Evolutionary conservation across 345 rosid genomes (phyloP).

Genomic region (Brassica cretica): DNA sequence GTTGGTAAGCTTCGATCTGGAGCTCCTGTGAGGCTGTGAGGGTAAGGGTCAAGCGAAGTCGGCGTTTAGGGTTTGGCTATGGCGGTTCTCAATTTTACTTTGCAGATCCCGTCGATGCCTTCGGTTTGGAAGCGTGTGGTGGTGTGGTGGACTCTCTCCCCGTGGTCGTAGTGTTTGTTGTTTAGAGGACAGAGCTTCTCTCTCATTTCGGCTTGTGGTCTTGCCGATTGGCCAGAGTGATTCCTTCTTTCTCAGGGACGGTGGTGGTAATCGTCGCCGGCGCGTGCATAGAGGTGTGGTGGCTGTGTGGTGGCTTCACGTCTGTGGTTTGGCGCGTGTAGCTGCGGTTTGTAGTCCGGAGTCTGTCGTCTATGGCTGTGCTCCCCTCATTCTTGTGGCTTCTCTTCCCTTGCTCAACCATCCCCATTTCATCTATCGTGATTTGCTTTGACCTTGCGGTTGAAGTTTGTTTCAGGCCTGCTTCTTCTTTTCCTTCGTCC

Average conservation of each 20-base stretch:
- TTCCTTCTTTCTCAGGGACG: neutral
- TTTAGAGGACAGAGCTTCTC: neutral
- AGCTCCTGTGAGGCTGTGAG: neutral
- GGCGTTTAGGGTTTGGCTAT: neutral
- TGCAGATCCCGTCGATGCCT: neutral
- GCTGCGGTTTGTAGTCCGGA: no score
- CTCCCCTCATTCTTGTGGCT: no score
- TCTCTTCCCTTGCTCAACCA: no score
- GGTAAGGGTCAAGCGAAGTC: neutral
- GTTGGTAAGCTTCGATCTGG: no score
- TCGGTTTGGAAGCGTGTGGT: neutral
- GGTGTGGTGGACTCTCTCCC: neutral
- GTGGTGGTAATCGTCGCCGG: neutral
- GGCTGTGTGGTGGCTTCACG: neutral
- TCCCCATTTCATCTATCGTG: neutral
- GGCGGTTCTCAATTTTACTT: neutral
- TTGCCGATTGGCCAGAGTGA: neutral
- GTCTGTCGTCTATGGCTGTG: no score
- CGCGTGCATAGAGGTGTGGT: neutral
- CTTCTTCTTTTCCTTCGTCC: neutral
- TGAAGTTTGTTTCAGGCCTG: neutral
- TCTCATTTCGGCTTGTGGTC: neutral
- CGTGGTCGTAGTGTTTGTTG: neutral
- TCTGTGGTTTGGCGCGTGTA: neutral
- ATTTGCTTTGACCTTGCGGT: neutral